A percentile compares a stretch with the other conserved stretches of the same genome.
Conservation (phyloP, 345 rosid species). For the Erodium maritimum region DNA sequence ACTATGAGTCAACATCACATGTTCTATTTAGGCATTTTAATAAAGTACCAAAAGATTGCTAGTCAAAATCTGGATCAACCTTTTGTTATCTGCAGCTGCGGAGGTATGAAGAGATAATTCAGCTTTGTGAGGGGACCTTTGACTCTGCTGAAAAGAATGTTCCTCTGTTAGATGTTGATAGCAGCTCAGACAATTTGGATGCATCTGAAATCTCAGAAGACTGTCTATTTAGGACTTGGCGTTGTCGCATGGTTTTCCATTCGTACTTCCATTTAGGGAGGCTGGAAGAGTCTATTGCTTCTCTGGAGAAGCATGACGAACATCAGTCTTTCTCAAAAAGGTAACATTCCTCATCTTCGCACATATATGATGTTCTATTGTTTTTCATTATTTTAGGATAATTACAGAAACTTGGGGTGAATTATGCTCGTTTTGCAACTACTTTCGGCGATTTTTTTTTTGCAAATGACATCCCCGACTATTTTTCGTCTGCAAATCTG, state of each 20-base stretch:
- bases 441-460: no score
- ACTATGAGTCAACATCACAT: no score
- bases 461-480: no score
- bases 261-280: slow-evolving; percentile 76
- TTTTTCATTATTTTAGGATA: no score
- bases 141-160: slow-evolving; percentile 66
- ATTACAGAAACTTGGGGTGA: no score
- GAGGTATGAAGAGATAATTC: slow-evolving; percentile 76
- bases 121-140: slow-evolving; percentile 65
- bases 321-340: slow-evolving; percentile 24
- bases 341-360: slow-evolving; percentile 20
- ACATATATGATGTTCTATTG: no score
- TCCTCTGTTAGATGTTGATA: slow-evolving; percentile 14
- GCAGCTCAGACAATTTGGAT: slow-evolving; percentile 20
- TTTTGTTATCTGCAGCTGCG: slow-evolving; percentile 50
- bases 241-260: slow-evolving; percentile 45
- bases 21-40: no score
- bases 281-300: slow-evolving; percentile 75
- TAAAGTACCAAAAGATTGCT: neutral
- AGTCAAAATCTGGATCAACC: neutral
- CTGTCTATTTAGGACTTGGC: slow-evolving; percentile 50
- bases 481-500: no score
- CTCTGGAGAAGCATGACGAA: slow-evolving; percentile 56
- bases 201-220: slow-evolving; percentile 27
- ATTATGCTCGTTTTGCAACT: no score